phyloP scores from a whole-genome alignment of 1,284 basidiomycete species.

The Papiliotrema terrestris region DNA sequence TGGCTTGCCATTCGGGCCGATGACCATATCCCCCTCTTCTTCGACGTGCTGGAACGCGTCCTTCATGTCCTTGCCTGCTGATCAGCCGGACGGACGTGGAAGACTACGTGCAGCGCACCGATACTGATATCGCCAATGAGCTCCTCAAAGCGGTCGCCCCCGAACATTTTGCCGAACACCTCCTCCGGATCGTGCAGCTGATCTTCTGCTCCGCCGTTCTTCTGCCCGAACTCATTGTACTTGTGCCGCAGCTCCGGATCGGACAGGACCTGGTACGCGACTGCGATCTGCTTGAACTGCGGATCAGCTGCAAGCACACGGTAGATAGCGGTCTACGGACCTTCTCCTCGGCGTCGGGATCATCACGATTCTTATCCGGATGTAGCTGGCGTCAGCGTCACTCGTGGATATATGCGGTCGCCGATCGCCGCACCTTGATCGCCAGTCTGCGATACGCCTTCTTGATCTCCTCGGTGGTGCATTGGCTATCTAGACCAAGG shows the following conservation, averaged over 20 bases:
- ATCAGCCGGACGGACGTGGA: neutral
- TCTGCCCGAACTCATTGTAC: slow-evolving; percentile 76
- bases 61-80: slow-evolving; percentile 97
- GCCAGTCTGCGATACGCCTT: slow-evolving; percentile 93
- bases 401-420: neutral
- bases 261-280: slow-evolving; percentile 80
- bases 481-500: slow-evolving; percentile 37
- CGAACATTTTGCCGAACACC: slow-evolving; percentile 91
- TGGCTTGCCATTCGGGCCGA: slow-evolving; percentile 47
- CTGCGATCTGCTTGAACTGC: slow-evolving; percentile 77
- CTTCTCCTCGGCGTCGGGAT: slow-evolving; percentile 82
- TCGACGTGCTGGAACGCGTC: slow-evolving; percentile 89
- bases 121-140: slow-evolving; percentile 53
- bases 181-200: slow-evolving; percentile 66
- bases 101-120: slow-evolving; percentile 20
- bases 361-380: slow-evolving; percentile 74
- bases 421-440: slow-evolving; percentile 64
- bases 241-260: slow-evolving; percentile 79
- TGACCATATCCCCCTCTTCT: slow-evolving; percentile 44
- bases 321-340: slow-evolving; percentile 41
- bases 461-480: slow-evolving; percentile 62
- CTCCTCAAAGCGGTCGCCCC: slow-evolving; percentile 52
- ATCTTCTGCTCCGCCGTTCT: slow-evolving; percentile 45
- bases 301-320: neutral
- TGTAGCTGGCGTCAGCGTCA: slow-evolving; percentile 39